Evolutionary conservation across 2,329 filamentous ascomycete genomes (phyloP), one percentile per base, ranked within the genome.

Genomic region (Trichophyton mentagrophytes): DNA sequence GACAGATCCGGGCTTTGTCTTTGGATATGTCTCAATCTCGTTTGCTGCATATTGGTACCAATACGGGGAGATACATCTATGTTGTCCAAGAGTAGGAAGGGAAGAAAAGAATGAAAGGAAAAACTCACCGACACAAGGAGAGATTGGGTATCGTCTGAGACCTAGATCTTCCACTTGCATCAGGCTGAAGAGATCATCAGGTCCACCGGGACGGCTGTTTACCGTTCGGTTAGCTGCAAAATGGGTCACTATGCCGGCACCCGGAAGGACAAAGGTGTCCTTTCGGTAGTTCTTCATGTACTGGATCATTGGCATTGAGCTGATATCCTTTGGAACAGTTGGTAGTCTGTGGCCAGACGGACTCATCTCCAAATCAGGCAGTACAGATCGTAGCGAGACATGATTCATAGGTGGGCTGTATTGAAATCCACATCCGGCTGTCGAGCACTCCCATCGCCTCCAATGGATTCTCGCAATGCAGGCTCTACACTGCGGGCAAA

Each of bases 381-480:
- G 63, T 1, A 74, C 67, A 2, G 69, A 73, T 61, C 61, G 66
- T 5, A 65, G 75, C 64, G 72, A 67, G 20, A 72, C 51, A 0
- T 64, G 62, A 3, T 64, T 64, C 57, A 71, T 67, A 0, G 61
- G 57, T 25, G 70, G 25, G 1, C 64, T 63, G 42, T 79, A 72
- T 9, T 67, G 68, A 57, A 79, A 87, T 1, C 68, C 69, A 65
- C 85, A 88, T 0, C 65, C 66, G 0, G 65, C 64, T 13, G 77
- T 81, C 15, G 55, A 15, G 62, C 86, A 90, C 27, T 74, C 70
- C 85, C 85, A 89, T 1, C 79, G 77, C 3, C 71, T 72, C 85
- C 86, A 90, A 25, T 77, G 71, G 13, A 79, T 74, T 0, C 87
- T 78, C 1, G 82, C 78, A 47, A 78, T 83, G 66, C 86, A 88